These are phyloP conservation scores for Nepenthes alata DNA, from an alignment of 179 eudicot genomes.

Conservation along the genomic window DNA sequence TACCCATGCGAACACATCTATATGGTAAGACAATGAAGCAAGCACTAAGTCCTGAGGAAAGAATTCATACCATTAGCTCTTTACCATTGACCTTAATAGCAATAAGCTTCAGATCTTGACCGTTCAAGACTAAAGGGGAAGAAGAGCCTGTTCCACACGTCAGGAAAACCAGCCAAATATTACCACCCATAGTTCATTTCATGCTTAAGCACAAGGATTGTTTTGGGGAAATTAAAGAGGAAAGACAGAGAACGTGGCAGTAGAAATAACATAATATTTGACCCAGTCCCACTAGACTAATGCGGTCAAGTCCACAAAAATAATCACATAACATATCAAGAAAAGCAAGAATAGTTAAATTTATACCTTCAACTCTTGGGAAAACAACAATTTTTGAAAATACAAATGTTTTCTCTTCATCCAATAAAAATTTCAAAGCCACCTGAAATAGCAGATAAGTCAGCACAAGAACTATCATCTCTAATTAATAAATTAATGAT, in stretches of 20 bases:
- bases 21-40: neutral
- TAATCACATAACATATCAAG: neutral
- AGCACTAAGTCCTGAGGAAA: neutral
- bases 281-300: neutral
- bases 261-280: too few species aligned
- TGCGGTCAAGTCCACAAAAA: neutral
- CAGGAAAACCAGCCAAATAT: constrained; percentile 1
- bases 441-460: constrained; percentile 34
- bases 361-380: constrained; percentile 65
- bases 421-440: constrained; percentile 73
- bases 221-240: neutral
- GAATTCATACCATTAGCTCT: constrained; percentile 49
- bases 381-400: constrained; percentile 53
- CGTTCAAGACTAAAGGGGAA: constrained; percentile 77
- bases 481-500: constrained; percentile 2
- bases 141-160: constrained; percentile 29
- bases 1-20: neutral
- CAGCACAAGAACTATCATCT: constrained; percentile 1
- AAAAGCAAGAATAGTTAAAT: neutral
- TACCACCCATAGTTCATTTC: neutral
- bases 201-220: neutral
- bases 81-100: constrained; percentile 51
- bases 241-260: too few species aligned
- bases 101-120: constrained; percentile 62
- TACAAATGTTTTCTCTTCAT: constrained; percentile 81